Conservation (phyloP, 176 grass and related monocot species). For the Cymbopogon citratus region DNA sequence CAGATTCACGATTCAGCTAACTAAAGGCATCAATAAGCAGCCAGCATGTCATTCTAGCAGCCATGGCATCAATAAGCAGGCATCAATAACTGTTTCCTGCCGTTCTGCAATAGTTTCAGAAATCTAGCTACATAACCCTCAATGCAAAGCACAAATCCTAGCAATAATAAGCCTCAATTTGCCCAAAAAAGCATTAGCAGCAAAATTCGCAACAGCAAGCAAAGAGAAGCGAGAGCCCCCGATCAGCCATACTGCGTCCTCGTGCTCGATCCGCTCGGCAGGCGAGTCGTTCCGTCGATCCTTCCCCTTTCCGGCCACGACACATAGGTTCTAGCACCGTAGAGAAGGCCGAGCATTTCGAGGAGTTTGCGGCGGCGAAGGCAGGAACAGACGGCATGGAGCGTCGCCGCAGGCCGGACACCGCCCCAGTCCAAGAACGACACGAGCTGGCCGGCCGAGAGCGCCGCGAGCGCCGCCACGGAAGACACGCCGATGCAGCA, state of each 20-base stretch:
- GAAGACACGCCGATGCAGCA: slow-evolving; percentile 28
- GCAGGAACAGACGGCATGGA: slow-evolving; percentile 29
- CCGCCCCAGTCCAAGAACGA: slow-evolving; percentile 34
- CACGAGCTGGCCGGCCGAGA: slow-evolving; percentile 50
- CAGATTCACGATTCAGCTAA: slow-evolving; percentile 23
- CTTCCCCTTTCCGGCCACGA: background rate
- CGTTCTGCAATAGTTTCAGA: background rate
- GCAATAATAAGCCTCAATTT: slow-evolving; percentile 4
- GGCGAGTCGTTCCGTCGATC: too few species aligned
- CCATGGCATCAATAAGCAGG: too few species aligned
- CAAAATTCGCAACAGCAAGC: too few species aligned
- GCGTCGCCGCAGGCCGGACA: background rate
- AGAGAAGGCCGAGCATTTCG: slow-evolving; percentile 54
- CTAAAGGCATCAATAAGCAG: background rate
- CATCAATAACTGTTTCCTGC: slow-evolving; percentile 12
- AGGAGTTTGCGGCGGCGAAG: slow-evolving; percentile 32
- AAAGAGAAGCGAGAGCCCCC: too few species aligned
- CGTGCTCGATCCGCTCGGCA: too few species aligned
- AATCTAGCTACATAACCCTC: background rate
- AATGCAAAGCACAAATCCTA: slow-evolving; percentile 11
- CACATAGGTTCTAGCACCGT: background rate
- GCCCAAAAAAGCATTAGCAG: background rate
- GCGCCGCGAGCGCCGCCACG: slow-evolving; percentile 34
- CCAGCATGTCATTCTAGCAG: background rate
- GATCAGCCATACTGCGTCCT: too few species aligned